Evolutionary conservation across 176 grass and related monocot species (phyloP).

Genomic region (Puya raimondii): DNA sequence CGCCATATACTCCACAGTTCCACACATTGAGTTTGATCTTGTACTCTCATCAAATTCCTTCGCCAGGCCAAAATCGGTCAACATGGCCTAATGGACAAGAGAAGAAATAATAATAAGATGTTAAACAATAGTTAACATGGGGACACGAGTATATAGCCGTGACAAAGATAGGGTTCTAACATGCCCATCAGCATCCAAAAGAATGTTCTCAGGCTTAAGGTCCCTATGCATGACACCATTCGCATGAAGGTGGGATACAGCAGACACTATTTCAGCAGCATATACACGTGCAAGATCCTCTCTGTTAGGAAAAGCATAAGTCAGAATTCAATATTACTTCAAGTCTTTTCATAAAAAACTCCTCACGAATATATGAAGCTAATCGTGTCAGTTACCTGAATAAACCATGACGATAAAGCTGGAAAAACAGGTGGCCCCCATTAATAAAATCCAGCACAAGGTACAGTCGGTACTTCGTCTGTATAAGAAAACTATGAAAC

Average conservation of each 20-base stretch:
- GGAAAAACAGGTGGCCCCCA: constrained; percentile 96
- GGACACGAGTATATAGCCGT: background rate
- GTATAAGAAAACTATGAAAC: constrained; percentile 20
- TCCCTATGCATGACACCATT: constrained; percentile 99
- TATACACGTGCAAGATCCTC: constrained; percentile 88
- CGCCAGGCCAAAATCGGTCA: constrained; percentile 92
- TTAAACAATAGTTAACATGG: background rate
- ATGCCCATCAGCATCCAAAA: constrained; percentile 86
- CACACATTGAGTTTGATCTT: constrained; percentile 93
- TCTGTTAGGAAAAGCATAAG: constrained; percentile 30
- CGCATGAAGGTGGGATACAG: constrained; percentile 80
- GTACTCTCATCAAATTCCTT: constrained; percentile 98
- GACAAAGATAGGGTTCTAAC: constrained; percentile 32
- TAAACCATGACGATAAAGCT: constrained; percentile 94
- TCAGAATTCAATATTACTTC: constrained; percentile 8
- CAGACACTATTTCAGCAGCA: constrained; percentile 85
- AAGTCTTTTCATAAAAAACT: background rate
- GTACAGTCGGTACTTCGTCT: constrained; percentile 95
- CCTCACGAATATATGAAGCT: background rate
- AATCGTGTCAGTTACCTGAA: constrained; percentile 49
- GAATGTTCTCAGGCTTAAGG: constrained; percentile 98
- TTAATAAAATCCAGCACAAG: constrained; percentile 96
- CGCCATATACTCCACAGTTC: constrained; percentile 96
- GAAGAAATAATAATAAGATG: constrained; percentile 9
- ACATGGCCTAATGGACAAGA: constrained; percentile 45